Base-by-base conservation (phyloP, 2,329 filamentous ascomycete species). In the Penicillium sp. region DNA sequence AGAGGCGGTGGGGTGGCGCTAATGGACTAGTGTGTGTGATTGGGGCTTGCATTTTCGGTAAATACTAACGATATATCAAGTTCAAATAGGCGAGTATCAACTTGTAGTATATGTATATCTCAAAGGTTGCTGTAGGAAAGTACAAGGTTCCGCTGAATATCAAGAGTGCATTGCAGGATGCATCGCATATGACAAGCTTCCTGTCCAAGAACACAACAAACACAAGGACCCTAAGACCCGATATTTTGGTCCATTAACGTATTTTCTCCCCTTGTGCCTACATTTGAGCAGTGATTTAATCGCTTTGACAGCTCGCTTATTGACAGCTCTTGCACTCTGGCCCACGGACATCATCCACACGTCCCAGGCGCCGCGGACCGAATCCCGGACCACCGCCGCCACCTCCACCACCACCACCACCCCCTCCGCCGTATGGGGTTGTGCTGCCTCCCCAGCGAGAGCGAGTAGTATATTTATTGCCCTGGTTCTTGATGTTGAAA, bases 251-350 rank as follows among this genome's bases (percentile, higher is more conserved):
- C 49, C 19, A 33, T 21, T 27, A 36, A 6, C 11, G 16, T 19
- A 21, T 45, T 34, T 27, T 27, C 16, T 27, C 31, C 19, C 16
- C 39, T 23, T 21, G 15, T 4, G 8, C 8, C 16, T 45, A 46
- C 7, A 15, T 36, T 15, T 8, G 9, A 21, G 16, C 8, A 13
- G 29, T 23, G 8, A 34, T 27, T n/a, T 6, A 11, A n/a, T 29
- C 6, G 21, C 34, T 11, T 10, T 25, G 23, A 3, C 21, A 9
- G 21, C 46, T 19, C 16, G 23, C 16, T 19, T 65, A 77, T 25
- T 68, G 65, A 68, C 78, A 79, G 53, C 78, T 78, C 45, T 72
- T 70, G 62, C 78, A 80, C 61, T 80, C 78, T n/a, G 78, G 77
- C 8, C 70, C 78, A 29, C 78, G 71, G 50, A 81, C 70, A 73